Evolutionary conservation across 2,329 filamentous ascomycete species (phyloP).

Genomic region (Aspergillus uvarum): DNA sequence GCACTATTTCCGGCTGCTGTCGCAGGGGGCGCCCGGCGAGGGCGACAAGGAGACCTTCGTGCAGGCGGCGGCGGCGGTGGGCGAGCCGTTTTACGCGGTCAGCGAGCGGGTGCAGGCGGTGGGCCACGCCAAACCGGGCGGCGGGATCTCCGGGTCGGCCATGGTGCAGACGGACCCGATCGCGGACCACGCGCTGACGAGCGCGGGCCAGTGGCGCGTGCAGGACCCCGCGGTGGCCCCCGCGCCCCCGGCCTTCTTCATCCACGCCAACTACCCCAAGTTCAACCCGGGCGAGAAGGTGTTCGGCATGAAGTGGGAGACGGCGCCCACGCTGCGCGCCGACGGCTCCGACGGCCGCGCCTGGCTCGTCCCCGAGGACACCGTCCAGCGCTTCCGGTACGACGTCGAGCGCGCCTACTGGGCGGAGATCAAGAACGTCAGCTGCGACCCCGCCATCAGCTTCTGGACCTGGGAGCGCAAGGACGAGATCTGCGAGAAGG

Average conservation of each 20-base stretch:
- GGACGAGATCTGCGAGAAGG: constrained; percentile 29
- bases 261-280: constrained; percentile 45
- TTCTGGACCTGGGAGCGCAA: constrained; percentile 39
- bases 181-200: constrained; percentile 36
- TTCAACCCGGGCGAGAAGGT: constrained; percentile 42
- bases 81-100: constrained; percentile 37
- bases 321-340: constrained; percentile 35
- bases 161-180: constrained; percentile 42
- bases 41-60: constrained; percentile 44
- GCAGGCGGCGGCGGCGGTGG: constrained; percentile 35
- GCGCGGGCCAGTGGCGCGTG: constrained; percentile 34
- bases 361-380: constrained; percentile 38
- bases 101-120: constrained; percentile 38
- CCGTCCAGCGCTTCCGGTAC: constrained; percentile 38
- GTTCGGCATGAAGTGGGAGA: constrained; percentile 41
- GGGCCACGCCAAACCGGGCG: constrained; percentile 30
- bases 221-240: constrained; percentile 33
- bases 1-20: constrained; percentile 40
- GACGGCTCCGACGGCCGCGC: constrained; percentile 39
- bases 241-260: constrained; percentile 38
- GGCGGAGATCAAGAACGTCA: constrained; percentile 43
- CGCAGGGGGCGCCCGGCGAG: constrained; percentile 40
- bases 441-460: constrained; percentile 36
- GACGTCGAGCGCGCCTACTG: constrained; percentile 42
- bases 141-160: constrained; percentile 34